These are phyloP conservation scores for Tolypocladium guangdongense DNA, from an alignment of 2,329 filamentous ascomycete genomes.

Conservation along the genomic window DNA sequence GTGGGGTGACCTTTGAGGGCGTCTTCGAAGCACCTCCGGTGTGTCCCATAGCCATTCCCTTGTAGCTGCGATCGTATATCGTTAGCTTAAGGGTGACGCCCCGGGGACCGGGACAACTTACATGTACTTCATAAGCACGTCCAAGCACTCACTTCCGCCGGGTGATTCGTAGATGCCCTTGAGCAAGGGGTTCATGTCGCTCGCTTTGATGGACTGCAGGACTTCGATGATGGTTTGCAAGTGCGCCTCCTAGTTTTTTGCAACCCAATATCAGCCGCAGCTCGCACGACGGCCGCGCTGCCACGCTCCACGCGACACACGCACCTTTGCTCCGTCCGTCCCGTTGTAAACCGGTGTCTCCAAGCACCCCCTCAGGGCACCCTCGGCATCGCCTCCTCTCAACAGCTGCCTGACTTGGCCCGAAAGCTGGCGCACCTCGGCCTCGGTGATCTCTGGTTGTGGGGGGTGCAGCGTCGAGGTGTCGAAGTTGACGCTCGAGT, in stretches of 20 bases:
- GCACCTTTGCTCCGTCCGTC: slow-evolving; percentile 42
- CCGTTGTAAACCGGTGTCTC: slow-evolving; percentile 74
- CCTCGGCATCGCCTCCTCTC: slow-evolving; percentile 76
- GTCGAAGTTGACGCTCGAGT: slow-evolving; percentile 87
- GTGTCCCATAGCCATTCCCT: slow-evolving; percentile 61
- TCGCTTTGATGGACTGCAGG: slow-evolving; percentile 88
- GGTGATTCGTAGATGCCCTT: slow-evolving; percentile 67
- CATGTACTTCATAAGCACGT: slow-evolving; percentile 97
- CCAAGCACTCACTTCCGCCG: slow-evolving; percentile 73
- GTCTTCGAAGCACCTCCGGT: slow-evolving; percentile 33
- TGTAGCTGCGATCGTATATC: slow-evolving; percentile 50
- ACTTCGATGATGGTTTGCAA: slow-evolving; percentile 85
- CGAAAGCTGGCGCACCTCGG: slow-evolving; percentile 67
- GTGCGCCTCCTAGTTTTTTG: slow-evolving; percentile 58
- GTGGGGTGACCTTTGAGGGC: slow-evolving; percentile 46
- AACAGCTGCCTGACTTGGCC: slow-evolving; percentile 80
- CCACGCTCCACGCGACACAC: neutral
- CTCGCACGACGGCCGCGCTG: neutral
- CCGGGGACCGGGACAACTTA: slow-evolving; percentile 34
- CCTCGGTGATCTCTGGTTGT: slow-evolving; percentile 61
- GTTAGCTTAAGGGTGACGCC: neutral
- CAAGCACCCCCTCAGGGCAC: slow-evolving; percentile 71
- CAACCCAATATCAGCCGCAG: neutral
- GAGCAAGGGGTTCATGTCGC: slow-evolving; percentile 86
- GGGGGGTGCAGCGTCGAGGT: slow-evolving; percentile 71